Evolutionary conservation across 139 green algal species (phyloP), one percentile per base, ranked within the genome.

Genomic region (Auxenochlorella pyrenoidosa): DNA sequence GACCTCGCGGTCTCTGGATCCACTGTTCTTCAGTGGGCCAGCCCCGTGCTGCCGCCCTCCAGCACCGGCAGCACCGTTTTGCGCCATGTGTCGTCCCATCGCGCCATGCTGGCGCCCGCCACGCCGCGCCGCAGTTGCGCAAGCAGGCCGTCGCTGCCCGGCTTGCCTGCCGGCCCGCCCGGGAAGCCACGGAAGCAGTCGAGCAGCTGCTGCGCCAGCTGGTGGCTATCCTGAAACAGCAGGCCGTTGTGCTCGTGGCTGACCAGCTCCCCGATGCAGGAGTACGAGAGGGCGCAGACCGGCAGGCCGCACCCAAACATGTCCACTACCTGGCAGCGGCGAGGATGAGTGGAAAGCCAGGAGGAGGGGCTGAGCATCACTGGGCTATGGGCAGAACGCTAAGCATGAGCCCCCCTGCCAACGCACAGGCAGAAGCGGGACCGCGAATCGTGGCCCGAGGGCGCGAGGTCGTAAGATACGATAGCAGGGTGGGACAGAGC

Each of bases 271-370:
- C 34, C 32, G 18, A 99, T 95, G 92, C 94, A 98, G 58, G 76
- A 77, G 91, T 98, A 99, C 65, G 87, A 63, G 30, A 94, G 88
- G 5, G 97, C 94, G 79, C 92, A 96, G 0, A 99, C 98, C 12
- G 98, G 98, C 68, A 99, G 89, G 12, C 95, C 96, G 79, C 92
- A 93, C 0, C 97, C 97, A 93, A 98, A 99, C 97, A 99, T 99
- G 92, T 99, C 97, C 5, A 99, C 95, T 18, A 99, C 95, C 92
- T 99, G 99, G 34, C 34, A 15, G n/a, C 18, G 36, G 58, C 19
- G 32, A 68, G 36, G 13, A 15, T 19, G 4, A 47, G 72, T 28
- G 18, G 68, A 21, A 38, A 43, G 30, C 30, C 12, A 26, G 0
- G 59, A 28, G 43, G 5, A 12, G 13, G 10, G 44, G 30, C 4